Evolutionary conservation across 1,284 basidiomycete species (phyloP), one percentile per base, ranked within the genome.

Genomic region (Rhizoctonia solani): DNA sequence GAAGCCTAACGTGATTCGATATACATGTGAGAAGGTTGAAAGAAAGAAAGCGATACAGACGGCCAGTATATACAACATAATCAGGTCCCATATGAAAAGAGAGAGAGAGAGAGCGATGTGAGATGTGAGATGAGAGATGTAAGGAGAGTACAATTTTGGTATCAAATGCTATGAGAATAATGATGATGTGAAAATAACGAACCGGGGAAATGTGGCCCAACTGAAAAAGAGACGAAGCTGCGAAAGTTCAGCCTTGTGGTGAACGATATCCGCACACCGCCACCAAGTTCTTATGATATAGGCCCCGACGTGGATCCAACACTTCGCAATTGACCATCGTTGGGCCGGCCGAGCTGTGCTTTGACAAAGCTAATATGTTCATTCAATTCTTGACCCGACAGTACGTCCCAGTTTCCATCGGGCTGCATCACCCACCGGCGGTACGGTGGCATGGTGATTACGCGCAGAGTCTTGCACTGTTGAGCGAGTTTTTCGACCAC

Each of bases 361-460:
- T 65, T 65, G 11, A 65, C 41, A 23, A 65, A 65, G 34, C 32
- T 65, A 29, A 65, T 65, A 16, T 65, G 61, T 13, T 65, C 61
- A 29, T 65, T 42, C 39, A 65, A 21, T 27, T 65, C 61, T 42
- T 27, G 61, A 21, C 61, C 61, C 4, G 61, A 42, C 11, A 65
- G 49, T 14, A 65, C 27, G 39, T 16, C 44, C 61, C 61, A 65
- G 16, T 11, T 42, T 3, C 29, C 61, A 16, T 41, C 47, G 21
- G 50, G 25, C 13, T 44, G 23, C 19, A 23, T 49, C n/a, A 65
- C 61, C 61, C 61, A 65, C 34, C 61, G 61, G 13, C 61, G 61
- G 39, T 65, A 65, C 19, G 61, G 61, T 1, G 61, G 61, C 61
- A 65, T 65, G 4, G 61, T 65, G n/a, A 65, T 65, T 5, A 65